Conservation (phyloP, 805 yeast species). For the Pichia gijzeniarum region DNA sequence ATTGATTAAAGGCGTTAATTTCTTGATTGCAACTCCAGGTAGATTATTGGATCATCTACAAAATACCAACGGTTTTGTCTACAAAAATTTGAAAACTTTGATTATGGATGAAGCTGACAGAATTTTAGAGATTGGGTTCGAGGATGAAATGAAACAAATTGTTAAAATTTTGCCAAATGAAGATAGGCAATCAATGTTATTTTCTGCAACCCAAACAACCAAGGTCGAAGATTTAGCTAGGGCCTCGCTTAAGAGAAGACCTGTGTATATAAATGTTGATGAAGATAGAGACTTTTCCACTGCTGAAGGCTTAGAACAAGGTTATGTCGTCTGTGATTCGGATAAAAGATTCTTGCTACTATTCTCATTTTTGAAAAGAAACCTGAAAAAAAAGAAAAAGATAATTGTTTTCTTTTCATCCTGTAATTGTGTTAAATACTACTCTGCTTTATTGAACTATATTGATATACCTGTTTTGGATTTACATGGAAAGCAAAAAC, state of each 20-base stretch:
- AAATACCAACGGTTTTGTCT: constrained; percentile 88
- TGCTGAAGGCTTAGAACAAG: constrained; percentile 96
- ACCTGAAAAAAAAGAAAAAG: constrained; percentile 87
- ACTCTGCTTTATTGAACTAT: constrained; percentile 89
- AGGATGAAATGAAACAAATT: constrained; percentile 97
- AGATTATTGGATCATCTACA: constrained; percentile 94
- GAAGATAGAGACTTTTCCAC: constrained; percentile 79
- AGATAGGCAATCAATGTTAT: constrained; percentile 92
- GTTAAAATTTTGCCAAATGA: constrained; percentile 88
- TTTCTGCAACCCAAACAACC: constrained; percentile 99
- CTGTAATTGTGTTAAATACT: constrained; percentile 95
- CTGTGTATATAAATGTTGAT: constrained; percentile 88
- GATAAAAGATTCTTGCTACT: constrained; percentile 87
- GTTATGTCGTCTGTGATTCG: constrained; percentile 95
- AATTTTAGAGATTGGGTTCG: constrained; percentile 95
- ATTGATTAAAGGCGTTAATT: constrained; percentile 85
- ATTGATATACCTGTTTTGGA: constrained; percentile 96
- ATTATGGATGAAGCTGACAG: constrained; percentile 98
- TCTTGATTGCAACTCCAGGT: constrained; percentile 96
- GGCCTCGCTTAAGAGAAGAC: constrained; percentile 90
- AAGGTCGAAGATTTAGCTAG: constrained; percentile 98
- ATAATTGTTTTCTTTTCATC: constrained; percentile 92
- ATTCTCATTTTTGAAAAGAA: constrained; percentile 90
- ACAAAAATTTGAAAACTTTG: constrained; percentile 88
- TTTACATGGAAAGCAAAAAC: constrained; percentile 96